Evolutionary conservation across 371 early-diverging fungal species (phyloP).

Genomic region (Vavraia culicis): DNA sequence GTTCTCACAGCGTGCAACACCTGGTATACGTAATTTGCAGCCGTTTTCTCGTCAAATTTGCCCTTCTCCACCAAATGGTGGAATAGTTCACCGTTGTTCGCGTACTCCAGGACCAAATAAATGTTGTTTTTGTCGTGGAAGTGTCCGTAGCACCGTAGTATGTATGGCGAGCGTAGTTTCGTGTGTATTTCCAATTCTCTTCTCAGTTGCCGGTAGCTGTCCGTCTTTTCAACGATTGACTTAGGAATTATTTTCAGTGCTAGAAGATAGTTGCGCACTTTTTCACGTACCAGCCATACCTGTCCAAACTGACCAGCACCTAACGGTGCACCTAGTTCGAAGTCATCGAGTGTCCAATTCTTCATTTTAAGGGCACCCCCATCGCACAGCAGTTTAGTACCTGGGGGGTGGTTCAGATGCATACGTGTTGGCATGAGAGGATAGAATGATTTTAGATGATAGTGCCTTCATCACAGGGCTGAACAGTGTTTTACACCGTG

Average conservation of each 20-base stretch:
- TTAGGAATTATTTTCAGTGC: conserved; percentile 77
- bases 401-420: too few species aligned
- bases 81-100: conserved; percentile 72
- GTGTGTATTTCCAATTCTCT: conserved; percentile 88
- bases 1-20: conserved; percentile 62
- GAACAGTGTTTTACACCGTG: too few species aligned
- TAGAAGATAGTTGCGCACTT: conserved; percentile 55
- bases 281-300: conserved; percentile 77
- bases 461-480: too few species aligned
- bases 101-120: conserved; percentile 81
- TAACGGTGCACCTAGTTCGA: conserved; percentile 71
- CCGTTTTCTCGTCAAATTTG: conserved; percentile 53
- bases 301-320: conserved; percentile 90
- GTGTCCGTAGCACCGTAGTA: conserved; percentile 74
- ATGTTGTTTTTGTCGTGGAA: conserved; percentile 74
- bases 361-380: conserved; percentile 4
- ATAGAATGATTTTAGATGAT: too few species aligned
- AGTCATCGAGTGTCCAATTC: conserved; percentile 53
- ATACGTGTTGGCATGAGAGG: too few species aligned
- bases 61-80: conserved; percentile 49
- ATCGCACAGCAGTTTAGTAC: too few species aligned
- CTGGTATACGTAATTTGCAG: conserved; percentile 64
- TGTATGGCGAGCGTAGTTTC: conserved; percentile 68
- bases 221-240: conserved; percentile 50
- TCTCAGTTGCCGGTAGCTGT: conserved; percentile 61